Percentiles rank a stretch among this genome's conserved stretches.
These are phyloP conservation scores for Fusarium torulosum DNA, from an alignment of 2,329 filamentous ascomycete species.

Conservation along the genomic window DNA sequence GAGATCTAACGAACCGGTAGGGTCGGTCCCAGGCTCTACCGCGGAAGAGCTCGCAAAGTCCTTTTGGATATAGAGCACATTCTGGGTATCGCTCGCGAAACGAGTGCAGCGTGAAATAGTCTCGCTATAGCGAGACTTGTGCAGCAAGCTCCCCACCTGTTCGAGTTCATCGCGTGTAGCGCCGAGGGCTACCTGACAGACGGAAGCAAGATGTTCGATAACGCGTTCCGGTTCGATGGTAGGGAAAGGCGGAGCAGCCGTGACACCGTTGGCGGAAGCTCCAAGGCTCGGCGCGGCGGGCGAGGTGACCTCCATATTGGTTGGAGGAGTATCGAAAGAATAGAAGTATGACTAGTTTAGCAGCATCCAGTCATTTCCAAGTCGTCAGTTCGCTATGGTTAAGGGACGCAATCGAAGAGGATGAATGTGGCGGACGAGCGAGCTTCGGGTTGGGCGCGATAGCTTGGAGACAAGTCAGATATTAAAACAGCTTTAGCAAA, in stretches of 20 bases:
- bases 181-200: constrained; percentile 80
- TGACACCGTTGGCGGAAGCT: constrained; percentile 60
- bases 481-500: constrained; percentile 39
- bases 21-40: constrained; percentile 62
- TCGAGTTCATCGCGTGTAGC: constrained; percentile 84
- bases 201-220: constrained; percentile 77
- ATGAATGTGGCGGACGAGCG: constrained; percentile 22
- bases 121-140: constrained; percentile 76
- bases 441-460: constrained; percentile 29
- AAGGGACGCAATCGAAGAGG: constrained; percentile 26
- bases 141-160: constrained; percentile 84
- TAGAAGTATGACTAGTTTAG: constrained; percentile 39
- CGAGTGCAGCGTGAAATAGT: constrained; percentile 88
- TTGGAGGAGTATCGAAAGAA: constrained; percentile 30
- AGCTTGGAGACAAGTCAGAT: constrained; percentile 31
- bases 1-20: constrained; percentile 56
- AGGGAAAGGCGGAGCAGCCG: constrained; percentile 60
- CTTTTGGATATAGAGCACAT: constrained; percentile 92
- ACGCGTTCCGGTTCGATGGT: constrained; percentile 76
- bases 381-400: constrained; percentile 31
- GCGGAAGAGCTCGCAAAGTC: constrained; percentile 71
- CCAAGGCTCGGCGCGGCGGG: constrained; percentile 58
- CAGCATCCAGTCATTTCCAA: constrained; percentile 50
- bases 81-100: constrained; percentile 89
- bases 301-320: constrained; percentile 67